Conservation (phyloP, 257 asterid genomes). For the Misopates orontium region DNA sequence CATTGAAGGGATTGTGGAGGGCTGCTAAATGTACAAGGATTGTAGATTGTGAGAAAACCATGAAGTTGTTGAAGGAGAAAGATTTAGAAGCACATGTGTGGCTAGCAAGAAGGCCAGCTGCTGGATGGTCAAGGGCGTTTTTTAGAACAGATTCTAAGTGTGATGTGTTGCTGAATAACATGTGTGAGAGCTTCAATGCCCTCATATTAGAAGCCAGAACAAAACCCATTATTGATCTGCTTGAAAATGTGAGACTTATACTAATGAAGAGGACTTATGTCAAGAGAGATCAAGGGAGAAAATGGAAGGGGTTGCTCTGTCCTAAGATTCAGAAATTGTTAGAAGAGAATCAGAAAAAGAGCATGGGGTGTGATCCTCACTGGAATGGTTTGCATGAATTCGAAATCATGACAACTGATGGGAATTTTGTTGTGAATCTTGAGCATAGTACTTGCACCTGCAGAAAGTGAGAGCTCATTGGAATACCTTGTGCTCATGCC, state of each 20-base stretch:
- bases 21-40: background rate
- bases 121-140: background rate
- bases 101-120: background rate
- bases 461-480: background rate
- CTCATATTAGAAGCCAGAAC: background rate
- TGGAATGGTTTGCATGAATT: background rate
- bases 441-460: background rate
- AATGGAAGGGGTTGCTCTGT: background rate
- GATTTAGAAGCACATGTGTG: background rate
- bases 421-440: background rate
- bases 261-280: background rate
- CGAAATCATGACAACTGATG: background rate
- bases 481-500: background rate
- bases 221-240: background rate
- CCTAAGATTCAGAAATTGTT: background rate
- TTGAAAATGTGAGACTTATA: background rate
- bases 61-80: background rate
- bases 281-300: background rate
- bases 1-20: background rate
- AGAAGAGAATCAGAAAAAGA: background rate
- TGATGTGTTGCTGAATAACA: background rate
- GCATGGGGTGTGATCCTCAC: background rate
- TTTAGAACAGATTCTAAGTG: background rate
- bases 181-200: background rate
- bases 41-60: background rate